These are phyloP conservation scores for Ganoderma multipileum DNA, from an alignment of 1,284 basidiomycete genomes.

Conservation along the genomic window DNA sequence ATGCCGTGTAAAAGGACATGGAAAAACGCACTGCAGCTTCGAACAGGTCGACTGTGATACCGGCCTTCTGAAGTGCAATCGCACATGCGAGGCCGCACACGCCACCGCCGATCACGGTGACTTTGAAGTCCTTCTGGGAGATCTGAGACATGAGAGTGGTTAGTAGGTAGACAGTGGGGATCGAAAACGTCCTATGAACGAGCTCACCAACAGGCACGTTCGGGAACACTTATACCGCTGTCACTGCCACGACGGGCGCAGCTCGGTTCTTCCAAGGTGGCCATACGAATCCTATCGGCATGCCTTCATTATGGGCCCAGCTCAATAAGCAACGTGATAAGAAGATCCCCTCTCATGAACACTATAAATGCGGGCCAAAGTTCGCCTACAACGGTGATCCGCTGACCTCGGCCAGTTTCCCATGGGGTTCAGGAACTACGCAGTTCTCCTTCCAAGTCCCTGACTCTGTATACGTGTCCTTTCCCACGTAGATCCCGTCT, in stretches of 20 bases:
- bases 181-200: not conserved
- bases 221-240: not conserved
- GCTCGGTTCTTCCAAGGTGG: not conserved
- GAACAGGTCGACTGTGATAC: constrained; percentile 55
- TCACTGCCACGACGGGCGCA: not conserved
- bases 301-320: not conserved
- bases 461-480: no score
- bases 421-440: not conserved
- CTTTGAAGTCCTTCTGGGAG: constrained; percentile 44
- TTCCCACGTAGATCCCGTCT: no score
- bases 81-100: constrained; percentile 58
- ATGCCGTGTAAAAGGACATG: not conserved
- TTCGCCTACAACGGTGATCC: not conserved
- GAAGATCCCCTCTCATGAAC: not conserved
- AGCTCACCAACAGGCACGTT: not conserved
- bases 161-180: not conserved
- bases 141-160: not conserved
- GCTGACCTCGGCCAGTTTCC: not conserved
- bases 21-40: constrained; percentile 50
- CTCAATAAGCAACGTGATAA: not conserved
- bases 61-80: constrained; percentile 49
- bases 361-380: no score
- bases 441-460: no score
- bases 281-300: not conserved
- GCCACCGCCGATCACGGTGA: constrained; percentile 62